Evolutionary conservation across 2,329 filamentous ascomycete species (phyloP).

Genomic region (Ceratocystis alfenasii): DNA sequence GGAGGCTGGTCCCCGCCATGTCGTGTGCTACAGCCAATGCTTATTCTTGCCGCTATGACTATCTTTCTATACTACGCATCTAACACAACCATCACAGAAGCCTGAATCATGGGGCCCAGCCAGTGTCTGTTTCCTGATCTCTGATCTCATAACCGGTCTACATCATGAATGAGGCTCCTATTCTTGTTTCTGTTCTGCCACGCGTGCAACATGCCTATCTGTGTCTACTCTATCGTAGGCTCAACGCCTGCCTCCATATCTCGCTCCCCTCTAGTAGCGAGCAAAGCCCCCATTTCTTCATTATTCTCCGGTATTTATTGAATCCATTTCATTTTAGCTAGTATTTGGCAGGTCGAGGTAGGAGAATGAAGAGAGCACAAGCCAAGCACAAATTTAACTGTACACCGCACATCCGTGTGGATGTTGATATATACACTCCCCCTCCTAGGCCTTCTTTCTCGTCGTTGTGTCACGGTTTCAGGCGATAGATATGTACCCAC

Average conservation of each 20-base stretch:
- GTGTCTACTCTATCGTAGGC: no score
- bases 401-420: no score
- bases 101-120: no score
- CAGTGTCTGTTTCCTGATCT: no score
- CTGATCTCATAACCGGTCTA: no score
- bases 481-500: conserved; percentile 4
- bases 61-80: no score
- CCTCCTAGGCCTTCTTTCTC: background rate
- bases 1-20: no score
- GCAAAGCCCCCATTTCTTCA: background rate
- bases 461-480: conserved; percentile 1
- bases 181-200: no score
- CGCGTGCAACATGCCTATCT: background rate
- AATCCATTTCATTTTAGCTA: conserved; percentile 4
- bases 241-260: background rate
- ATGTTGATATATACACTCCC: background rate
- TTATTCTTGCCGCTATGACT: no score
- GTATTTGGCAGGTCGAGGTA: background rate
- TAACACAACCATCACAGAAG: no score
- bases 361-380: background rate
- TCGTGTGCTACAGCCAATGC: no score
- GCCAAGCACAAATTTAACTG: background rate
- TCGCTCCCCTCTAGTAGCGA: background rate
- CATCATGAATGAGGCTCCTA: no score
- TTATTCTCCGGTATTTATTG: conserved; percentile 12